These are phyloP conservation scores for Megacollybia marginata DNA, from an alignment of 768 basidiomycete genomes.

Conservation along the genomic window DNA sequence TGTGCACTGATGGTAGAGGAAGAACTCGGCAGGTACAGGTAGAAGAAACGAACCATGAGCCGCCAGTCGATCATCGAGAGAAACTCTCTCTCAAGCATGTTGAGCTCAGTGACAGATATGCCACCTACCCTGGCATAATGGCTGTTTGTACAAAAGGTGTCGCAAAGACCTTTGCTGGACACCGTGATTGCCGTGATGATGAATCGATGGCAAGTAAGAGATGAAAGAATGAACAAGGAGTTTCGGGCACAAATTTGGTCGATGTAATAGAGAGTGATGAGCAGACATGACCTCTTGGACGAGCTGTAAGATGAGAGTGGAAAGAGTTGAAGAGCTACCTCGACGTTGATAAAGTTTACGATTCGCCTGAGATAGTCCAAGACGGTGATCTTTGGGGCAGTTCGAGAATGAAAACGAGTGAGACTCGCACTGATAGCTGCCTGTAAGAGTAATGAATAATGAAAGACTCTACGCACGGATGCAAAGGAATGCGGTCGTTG, in stretches of 20 bases:
- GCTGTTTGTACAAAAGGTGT: slow-evolving; percentile 90
- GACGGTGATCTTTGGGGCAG: slow-evolving; percentile 81
- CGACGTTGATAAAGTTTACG: slow-evolving; percentile 91
- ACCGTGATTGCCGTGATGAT: slow-evolving; percentile 90
- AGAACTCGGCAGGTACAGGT: slow-evolving; percentile 19
- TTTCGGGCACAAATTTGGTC: slow-evolving; percentile 87
- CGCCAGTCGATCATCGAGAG: slow-evolving; percentile 89
- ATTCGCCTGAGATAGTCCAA: slow-evolving; percentile 93
- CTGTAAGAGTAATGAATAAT: slow-evolving; percentile 7
- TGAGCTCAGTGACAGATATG: slow-evolving; percentile 84
- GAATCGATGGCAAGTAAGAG: slow-evolving; percentile 96
- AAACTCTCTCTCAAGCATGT: slow-evolving; percentile 92
- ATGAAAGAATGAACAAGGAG: slow-evolving; percentile 87
- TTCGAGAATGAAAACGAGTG: slow-evolving; percentile 94
- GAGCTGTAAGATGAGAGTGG: slow-evolving; percentile 6
- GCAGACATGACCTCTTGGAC: slow-evolving; percentile 64
- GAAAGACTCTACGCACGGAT: slow-evolving; percentile 49
- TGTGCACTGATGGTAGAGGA: slow-evolving; percentile 62
- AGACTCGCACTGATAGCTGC: slow-evolving; percentile 63
- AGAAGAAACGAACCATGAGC: slow-evolving; percentile 54
- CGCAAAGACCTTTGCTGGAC: slow-evolving; percentile 91
- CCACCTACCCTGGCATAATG: slow-evolving; percentile 97
- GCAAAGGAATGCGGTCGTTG: slow-evolving; percentile 93
- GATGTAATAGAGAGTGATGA: slow-evolving; percentile 84
- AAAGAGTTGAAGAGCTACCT: slow-evolving; percentile 34